These are phyloP conservation scores for Arachnopeziza araneosa DNA, from an alignment of 2,329 filamentous ascomycete species.

Conservation along the genomic window DNA sequence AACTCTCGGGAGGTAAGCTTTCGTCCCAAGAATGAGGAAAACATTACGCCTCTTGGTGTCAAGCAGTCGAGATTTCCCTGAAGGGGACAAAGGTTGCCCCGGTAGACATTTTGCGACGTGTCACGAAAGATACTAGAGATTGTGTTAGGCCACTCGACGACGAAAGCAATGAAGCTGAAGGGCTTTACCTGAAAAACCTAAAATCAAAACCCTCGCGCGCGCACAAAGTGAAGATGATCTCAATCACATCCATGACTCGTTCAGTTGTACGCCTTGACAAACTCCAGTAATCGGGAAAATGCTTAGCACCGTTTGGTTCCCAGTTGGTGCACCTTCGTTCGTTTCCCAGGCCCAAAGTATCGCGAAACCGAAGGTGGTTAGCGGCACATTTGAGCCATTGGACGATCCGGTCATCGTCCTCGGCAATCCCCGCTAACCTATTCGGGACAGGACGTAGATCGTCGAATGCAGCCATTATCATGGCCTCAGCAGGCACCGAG, in stretches of 20 bases:
- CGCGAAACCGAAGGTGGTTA: conserved; percentile 53
- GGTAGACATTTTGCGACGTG: conserved; percentile 68
- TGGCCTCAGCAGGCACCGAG: conserved; percentile 57
- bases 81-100: conserved; percentile 40
- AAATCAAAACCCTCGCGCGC: conserved; percentile 48
- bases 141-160: background rate
- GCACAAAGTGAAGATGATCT: conserved; percentile 55
- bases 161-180: background rate
- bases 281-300: conserved; percentile 51
- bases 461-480: conserved; percentile 48
- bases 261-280: conserved; percentile 43
- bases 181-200: conserved; percentile 46
- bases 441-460: conserved; percentile 37
- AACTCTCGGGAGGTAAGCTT: conserved; percentile 58
- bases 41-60: conserved; percentile 59
- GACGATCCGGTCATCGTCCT: conserved; percentile 26
- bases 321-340: conserved; percentile 55
- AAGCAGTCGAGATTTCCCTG: conserved; percentile 61
- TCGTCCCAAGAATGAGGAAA: conserved; percentile 53
- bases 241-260: conserved; percentile 61
- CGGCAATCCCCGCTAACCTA: conserved; percentile 22
- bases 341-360: conserved; percentile 44
- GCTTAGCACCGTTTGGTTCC: conserved; percentile 46
- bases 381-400: conserved; percentile 51
- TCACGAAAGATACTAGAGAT: conserved; percentile 48